Base-by-base conservation (phyloP, 2,329 filamentous ascomycete genomes). In the Paracorniculantispora psalliotae region DNA sequence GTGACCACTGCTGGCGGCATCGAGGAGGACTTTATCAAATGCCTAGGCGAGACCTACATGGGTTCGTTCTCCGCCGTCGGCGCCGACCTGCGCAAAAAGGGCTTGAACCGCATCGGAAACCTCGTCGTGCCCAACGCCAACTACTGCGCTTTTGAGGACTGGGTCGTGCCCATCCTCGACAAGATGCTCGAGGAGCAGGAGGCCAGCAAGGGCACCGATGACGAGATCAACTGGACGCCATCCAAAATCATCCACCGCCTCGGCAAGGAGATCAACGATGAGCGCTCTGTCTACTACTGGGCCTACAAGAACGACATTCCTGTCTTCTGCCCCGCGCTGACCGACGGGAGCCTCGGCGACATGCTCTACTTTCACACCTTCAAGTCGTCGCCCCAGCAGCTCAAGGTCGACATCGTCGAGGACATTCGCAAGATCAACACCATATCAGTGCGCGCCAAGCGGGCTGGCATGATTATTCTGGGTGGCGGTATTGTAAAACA, bases 311-410 rank as follows among this genome's bases (percentile, higher is more conserved):
- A 99, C 76, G 80, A 94, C 72, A 97, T 99, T 59, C 94, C 94
- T 1, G 89, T 99, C 17, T 99, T 99, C 78, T 97, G 93, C 70
- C 94, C 94, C 0, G 94, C 94, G 6, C 78, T 99, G 67, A 99
- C 94, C 0, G 94, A 99, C 69, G 94, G 94, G 19, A 96, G 91
- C 66, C 76, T 99, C 21, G 94, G 94, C 5, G 94, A 99, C 73
- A 99, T 99, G 94, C 80, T 99, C 43, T 97, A 97, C 76, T 97
- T 99, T 73, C 93, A 99, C 77, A 96, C 92, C 1, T 99, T 92
- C 83, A 94, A 93, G 72, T 77, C 90, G 0, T 92, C 90, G 2
- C 93, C 93, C 3, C 77, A 79, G 61, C 89, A 93, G 72, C 81
- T 99, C 44, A 85, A 87, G 59, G 85, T 97, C 61, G 94, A 97